Conservation (phyloP, 768 basidiomycete genomes). For the Tephrocybe rancida region DNA sequence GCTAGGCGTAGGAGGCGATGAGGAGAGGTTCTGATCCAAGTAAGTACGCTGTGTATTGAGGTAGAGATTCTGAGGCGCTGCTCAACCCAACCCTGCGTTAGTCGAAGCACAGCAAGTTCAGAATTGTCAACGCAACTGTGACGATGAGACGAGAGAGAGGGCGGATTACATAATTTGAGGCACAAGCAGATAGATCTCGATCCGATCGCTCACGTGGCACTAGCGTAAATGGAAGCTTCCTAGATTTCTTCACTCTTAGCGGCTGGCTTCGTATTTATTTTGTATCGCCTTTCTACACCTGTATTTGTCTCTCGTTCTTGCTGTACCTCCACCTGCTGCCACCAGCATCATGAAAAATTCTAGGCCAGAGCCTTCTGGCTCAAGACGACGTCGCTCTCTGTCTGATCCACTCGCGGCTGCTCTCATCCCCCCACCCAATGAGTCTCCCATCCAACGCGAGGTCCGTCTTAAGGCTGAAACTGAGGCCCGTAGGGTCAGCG, state of each 20-base stretch:
- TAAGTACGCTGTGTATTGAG: not conserved
- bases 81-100: not conserved
- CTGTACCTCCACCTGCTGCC: constrained; percentile 21
- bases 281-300: constrained; percentile 19
- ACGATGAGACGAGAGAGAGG: constrained; percentile 6
- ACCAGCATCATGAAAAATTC: constrained; percentile 42
- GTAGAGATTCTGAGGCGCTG: not conserved
- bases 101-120: not conserved
- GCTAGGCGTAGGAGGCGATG: constrained; percentile 1
- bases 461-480: constrained; percentile 63
- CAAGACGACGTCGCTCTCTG: constrained; percentile 38
- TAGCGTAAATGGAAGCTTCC: constrained; percentile 24
- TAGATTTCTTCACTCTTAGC: constrained; percentile 20
- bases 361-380: constrained; percentile 29
- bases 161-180: constrained; percentile 7
- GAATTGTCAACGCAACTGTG: constrained; percentile 14
- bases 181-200: constrained; percentile 18
- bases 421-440: constrained; percentile 71
- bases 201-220: constrained; percentile 23
- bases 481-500: constrained; percentile 74
- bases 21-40: not conserved
- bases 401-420: constrained; percentile 75
- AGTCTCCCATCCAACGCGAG: constrained; percentile 69
- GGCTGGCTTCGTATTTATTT: constrained; percentile 22
- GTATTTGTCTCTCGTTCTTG: constrained; percentile 21